phyloP scores from a whole-genome alignment of 2,329 filamentous ascomycete genomes.

The Calonectria pseudoturangicola region DNA sequence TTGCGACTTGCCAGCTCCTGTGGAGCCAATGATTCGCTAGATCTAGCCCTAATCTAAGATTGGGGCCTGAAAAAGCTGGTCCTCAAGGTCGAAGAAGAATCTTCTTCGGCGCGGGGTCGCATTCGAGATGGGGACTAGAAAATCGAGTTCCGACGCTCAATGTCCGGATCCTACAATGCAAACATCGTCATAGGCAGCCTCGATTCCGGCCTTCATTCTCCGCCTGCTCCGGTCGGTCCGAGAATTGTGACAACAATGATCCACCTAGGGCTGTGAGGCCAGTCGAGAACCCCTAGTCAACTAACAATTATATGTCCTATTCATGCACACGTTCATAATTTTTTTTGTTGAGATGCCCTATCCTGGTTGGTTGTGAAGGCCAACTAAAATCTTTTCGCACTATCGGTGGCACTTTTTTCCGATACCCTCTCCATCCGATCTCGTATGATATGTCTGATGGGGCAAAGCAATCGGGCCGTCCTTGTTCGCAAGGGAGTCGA shows the following conservation, averaged over 20 bases:
- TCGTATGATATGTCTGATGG: neutral
- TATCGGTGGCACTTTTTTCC: neutral
- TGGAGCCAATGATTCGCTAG: constrained; percentile 21
- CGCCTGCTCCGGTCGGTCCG: constrained; percentile 13
- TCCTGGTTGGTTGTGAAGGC: neutral
- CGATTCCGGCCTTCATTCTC: constrained; percentile 6
- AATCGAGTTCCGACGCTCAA: constrained; percentile 7
- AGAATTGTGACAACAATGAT: neutral
- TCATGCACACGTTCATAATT: neutral
- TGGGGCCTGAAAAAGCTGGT: constrained; percentile 10
- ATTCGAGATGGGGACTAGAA: constrained; percentile 1
- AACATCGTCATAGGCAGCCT: neutral
- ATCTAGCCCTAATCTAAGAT: constrained; percentile 20
- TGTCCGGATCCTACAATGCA: constrained; percentile 2
- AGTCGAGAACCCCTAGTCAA: neutral
- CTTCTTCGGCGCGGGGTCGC: constrained; percentile 7
- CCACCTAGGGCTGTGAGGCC: constrained; percentile 14
- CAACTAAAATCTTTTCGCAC: neutral
- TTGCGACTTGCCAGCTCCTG: constrained; percentile 15
- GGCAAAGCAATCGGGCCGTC: constrained; percentile 18
- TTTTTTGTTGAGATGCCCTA: constrained; percentile 13
- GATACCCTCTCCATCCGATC: neutral
- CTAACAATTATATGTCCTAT: neutral
- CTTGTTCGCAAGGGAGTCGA: neutral
- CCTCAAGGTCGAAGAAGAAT: constrained; percentile 9